These are phyloP conservation scores for Skeletonema menzelii DNA, from an alignment of 108 stramenopile species.

Conservation along the genomic window DNA sequence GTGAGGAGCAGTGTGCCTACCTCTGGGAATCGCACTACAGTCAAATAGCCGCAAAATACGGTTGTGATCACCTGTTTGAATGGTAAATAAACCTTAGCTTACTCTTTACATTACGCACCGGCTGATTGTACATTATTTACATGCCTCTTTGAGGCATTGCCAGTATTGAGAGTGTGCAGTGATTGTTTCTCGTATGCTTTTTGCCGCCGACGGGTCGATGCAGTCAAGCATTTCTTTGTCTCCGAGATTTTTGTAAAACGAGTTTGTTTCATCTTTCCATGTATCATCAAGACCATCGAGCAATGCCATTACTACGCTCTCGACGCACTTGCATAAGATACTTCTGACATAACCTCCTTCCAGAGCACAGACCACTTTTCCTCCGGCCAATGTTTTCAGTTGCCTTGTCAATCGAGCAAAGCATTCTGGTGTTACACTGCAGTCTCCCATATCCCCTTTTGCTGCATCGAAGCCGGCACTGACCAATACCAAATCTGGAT, in stretches of 20 bases:
- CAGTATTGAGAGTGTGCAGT: constrained; percentile 42
- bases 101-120: neutral
- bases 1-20: constrained; percentile 47
- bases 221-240: constrained; percentile 43
- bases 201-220: constrained; percentile 37
- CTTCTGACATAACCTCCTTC: constrained; percentile 63
- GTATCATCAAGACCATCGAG: constrained; percentile 27
- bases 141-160: constrained; percentile 33
- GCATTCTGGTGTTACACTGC: constrained; percentile 55
- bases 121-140: neutral
- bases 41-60: constrained; percentile 53
- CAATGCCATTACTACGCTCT: constrained; percentile 39
- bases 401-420: constrained; percentile 60
- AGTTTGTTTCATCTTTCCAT: constrained; percentile 20
- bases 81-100: constrained; percentile 40
- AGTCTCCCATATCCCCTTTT: constrained; percentile 83
- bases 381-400: constrained; percentile 45
- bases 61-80: constrained; percentile 30
- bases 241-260: constrained; percentile 28
- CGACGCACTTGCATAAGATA: constrained; percentile 49
- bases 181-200: constrained; percentile 54
- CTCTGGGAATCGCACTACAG: constrained; percentile 58
- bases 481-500: constrained; percentile 77
- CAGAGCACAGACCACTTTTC: constrained; percentile 50
- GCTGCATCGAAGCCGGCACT: constrained; percentile 92